A percentile compares a stretch with the other conserved stretches of the same genome.
These are phyloP conservation scores for Kurtzmaniella cleridarum DNA, from an alignment of 805 yeast genomes.

Conservation along the genomic window DNA sequence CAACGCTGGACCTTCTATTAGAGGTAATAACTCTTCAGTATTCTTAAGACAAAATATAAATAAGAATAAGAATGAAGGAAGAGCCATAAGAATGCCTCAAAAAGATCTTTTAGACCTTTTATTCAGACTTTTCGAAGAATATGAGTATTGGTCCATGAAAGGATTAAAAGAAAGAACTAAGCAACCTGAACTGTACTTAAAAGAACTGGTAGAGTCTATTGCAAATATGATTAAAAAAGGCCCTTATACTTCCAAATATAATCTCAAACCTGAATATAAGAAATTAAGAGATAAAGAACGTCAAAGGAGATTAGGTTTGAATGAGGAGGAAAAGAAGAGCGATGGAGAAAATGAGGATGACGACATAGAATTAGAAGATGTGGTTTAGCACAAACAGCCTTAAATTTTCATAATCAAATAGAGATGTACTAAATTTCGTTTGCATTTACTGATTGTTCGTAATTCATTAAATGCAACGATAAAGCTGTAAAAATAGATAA, in stretches of 20 bases:
- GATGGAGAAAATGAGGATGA: slow-evolving; percentile 68
- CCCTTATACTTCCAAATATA: slow-evolving; percentile 89
- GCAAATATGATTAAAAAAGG: slow-evolving; percentile 91
- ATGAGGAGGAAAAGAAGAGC: slow-evolving; percentile 38
- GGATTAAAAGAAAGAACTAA: slow-evolving; percentile 89
- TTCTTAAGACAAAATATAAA: slow-evolving; percentile 46
- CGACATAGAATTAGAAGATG: slow-evolving; percentile 67
- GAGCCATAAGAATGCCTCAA: slow-evolving; percentile 91
- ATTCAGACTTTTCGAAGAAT: slow-evolving; percentile 87
- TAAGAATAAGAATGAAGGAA: slow-evolving; percentile 62
- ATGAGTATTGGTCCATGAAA: slow-evolving; percentile 94
- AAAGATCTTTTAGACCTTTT: slow-evolving; percentile 84
- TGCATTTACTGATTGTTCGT: no score
- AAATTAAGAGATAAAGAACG: slow-evolving; percentile 72
- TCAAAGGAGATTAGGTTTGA: slow-evolving; percentile 55
- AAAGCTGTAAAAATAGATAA: no score
- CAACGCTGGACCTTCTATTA: slow-evolving; percentile 79
- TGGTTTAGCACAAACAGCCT: slow-evolving; percentile 31
- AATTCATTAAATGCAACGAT: no score
- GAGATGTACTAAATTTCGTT: no score
- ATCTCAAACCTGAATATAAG: slow-evolving; percentile 85
- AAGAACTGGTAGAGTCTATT: slow-evolving; percentile 84
- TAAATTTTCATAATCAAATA: no score
- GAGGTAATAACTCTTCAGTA: slow-evolving; percentile 58
- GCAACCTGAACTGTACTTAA: slow-evolving; percentile 91